Percentiles rank a stretch among this genome's conserved stretches.
Conservation (phyloP, 805 yeast species). For the Candida suzukii region DNA sequence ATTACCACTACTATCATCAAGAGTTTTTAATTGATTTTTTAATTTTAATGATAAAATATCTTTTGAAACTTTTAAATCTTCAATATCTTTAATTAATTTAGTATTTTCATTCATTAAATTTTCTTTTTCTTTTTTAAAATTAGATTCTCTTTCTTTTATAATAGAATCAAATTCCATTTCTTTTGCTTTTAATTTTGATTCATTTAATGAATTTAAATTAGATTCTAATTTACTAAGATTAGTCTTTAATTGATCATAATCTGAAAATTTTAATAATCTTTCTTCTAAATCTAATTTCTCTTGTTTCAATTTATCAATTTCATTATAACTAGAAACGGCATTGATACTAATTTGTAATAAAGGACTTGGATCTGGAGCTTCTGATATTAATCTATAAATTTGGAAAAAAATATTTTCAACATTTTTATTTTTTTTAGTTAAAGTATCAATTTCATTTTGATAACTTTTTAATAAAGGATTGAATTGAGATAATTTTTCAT, state of each 20-base stretch:
- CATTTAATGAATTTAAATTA: conserved; percentile 46
- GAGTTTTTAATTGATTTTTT: conserved; percentile 37
- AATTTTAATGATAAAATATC: conserved; percentile 60
- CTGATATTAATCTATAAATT: conserved; percentile 69
- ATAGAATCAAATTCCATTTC: conserved; percentile 65
- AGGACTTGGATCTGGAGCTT: conserved; percentile 91
- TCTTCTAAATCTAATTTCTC: conserved; percentile 49
- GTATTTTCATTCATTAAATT: conserved; percentile 44
- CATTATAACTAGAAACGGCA: conserved; percentile 42
- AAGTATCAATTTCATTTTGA: conserved; percentile 79
- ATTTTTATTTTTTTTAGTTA: conserved; percentile 70
- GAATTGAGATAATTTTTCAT: conserved; percentile 57
- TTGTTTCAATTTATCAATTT: conserved; percentile 40
- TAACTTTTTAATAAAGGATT: conserved; percentile 67
- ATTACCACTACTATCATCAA: conserved; percentile 18
- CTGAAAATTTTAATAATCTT: conserved; percentile 58
- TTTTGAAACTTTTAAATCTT: conserved; percentile 56
- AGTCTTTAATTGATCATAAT: conserved; percentile 68
- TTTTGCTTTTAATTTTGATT: conserved; percentile 54
- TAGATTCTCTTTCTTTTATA: conserved; percentile 65
- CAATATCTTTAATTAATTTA: conserved; percentile 46
- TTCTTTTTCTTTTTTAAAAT: conserved; percentile 56
- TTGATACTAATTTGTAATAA: conserved; percentile 64
- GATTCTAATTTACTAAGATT: conserved; percentile 56
- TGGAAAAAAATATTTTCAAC: conserved; percentile 71